These are phyloP conservation scores for Guillardia theta DNA, from an alignment of 78 protist species.

Conservation along the genomic window DNA sequence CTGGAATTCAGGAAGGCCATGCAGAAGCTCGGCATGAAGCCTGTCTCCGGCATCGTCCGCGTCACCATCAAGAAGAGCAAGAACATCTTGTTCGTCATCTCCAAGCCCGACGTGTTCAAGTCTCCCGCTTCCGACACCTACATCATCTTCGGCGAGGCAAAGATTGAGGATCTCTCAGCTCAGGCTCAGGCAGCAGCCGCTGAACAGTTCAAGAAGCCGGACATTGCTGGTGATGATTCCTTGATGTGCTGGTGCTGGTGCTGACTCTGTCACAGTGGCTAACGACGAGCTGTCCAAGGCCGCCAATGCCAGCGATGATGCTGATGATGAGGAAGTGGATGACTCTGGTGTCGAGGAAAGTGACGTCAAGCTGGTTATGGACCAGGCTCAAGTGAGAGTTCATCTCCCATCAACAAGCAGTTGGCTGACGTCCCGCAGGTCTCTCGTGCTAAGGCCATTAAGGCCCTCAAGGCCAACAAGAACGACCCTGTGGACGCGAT, in stretches of 20 bases:
- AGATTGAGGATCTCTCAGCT: constrained; percentile 78
- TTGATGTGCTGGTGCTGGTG: too few species aligned
- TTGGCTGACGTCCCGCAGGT: constrained; percentile 60
- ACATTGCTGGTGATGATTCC: background rate
- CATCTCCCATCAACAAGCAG: background rate
- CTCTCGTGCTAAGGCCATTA: constrained; percentile 79
- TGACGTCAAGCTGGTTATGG: constrained; percentile 89
- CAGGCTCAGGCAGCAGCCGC: constrained; percentile 59
- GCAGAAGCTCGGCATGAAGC: constrained; percentile 87
- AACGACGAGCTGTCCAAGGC: background rate
- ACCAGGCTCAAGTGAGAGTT: constrained; percentile 47
- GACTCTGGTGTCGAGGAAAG: constrained; percentile 74
- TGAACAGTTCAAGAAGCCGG: constrained; percentile 61
- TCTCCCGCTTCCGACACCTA: constrained; percentile 81
- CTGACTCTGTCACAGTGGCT: background rate
- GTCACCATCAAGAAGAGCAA: constrained; percentile 78
- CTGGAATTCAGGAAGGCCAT: constrained; percentile 71
- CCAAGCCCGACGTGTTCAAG: constrained; percentile 89
- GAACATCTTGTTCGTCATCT: constrained; percentile 75
- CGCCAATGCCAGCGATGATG: constrained; percentile 37
- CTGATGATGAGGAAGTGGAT: constrained; percentile 59
- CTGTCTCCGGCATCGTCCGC: constrained; percentile 74
- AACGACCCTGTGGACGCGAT: constrained; percentile 94
- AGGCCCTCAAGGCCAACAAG: constrained; percentile 77
- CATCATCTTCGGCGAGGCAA: constrained; percentile 92